Evolutionary conservation across 768 basidiomycete species (phyloP).

Genomic region (Crepidotus variabilis): DNA sequence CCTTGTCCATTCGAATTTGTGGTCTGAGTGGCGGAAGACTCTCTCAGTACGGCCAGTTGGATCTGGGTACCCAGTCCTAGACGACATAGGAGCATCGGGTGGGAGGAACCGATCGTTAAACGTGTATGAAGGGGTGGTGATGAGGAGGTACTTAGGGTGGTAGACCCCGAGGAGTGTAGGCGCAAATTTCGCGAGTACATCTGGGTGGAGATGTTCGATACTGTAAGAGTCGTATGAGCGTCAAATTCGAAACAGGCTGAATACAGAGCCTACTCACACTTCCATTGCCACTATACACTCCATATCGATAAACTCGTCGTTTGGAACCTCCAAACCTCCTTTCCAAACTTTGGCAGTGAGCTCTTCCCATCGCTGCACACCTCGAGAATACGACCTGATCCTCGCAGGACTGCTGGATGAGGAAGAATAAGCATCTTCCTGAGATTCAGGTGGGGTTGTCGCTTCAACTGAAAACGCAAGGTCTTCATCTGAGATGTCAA

Average conservation of each 20-base stretch:
- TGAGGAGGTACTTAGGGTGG: constrained; percentile 64
- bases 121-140: constrained; percentile 84
- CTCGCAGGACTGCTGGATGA: background rate
- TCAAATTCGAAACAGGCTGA: background rate
- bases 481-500: constrained; percentile 57
- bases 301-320: constrained; percentile 57
- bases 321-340: constrained; percentile 67
- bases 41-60: constrained; percentile 74
- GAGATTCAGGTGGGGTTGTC: constrained; percentile 38
- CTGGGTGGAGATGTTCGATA: constrained; percentile 72
- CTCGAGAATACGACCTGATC: constrained; percentile 21
- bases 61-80: constrained; percentile 57
- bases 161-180: constrained; percentile 76
- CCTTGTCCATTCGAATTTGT: constrained; percentile 87
- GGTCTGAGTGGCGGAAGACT: constrained; percentile 77
- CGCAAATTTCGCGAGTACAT: constrained; percentile 58
- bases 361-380: constrained; percentile 61
- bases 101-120: constrained; percentile 76
- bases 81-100: constrained; percentile 40
- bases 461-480: constrained; percentile 51
- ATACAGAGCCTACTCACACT: constrained; percentile 52
- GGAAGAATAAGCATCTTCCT: constrained; percentile 19
- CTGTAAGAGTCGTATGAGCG: constrained; percentile 31
- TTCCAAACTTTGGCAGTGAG: constrained; percentile 67
- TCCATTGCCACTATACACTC: constrained; percentile 79